Evolutionary conservation across 805 yeast genomes (phyloP), one percentile per base, ranked within the genome.

Genomic region (Candida ortonii): DNA sequence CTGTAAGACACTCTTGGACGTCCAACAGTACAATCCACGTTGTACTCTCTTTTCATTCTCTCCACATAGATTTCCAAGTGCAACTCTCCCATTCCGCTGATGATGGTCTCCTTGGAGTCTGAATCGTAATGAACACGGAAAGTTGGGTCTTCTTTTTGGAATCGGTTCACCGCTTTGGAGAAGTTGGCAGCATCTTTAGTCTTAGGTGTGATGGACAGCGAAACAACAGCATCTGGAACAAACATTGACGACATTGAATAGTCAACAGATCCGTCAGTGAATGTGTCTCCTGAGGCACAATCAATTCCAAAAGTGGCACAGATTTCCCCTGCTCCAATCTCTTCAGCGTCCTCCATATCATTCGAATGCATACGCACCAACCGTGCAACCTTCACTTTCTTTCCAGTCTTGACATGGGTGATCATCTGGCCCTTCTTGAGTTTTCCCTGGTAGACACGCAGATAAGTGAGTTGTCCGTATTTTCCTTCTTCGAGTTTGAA

Each of bases 221-320:
- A 93, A 34, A 93, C 90, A 45, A 93, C 99, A 1, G 99, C 96
- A 62, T 93, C 99, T 6, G 99, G 99, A 43, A 93, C 98, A 65
- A 72, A 93, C 98, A 93, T 93, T 5, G 97, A 87, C 37, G 94
- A 79, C 97, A 93, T 90, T 36, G 98, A 80, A 52, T 84, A 81
- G 52, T 79, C 71, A 36, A 79, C 68, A 10, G 73, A 70, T 35
- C 93, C 95, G 48, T 86, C 95, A 28, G 95, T 82, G 64, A 93
- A 93, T 10, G 97, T 87, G 57, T 93, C 98, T 56, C 99, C 99
- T 10, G 98, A 93, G 8, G 97, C 80, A 73, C 99, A 93, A 62
- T 93, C 98, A 50, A 93, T 85, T 66, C 99, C 99, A 53, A 93
- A 93, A 39, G 97, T 90, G 36, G 99, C 99, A 69, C 99, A 93